phyloP scores from a whole-genome alignment of 345 rosid species.

The Citrus mangshanensis region DNA sequence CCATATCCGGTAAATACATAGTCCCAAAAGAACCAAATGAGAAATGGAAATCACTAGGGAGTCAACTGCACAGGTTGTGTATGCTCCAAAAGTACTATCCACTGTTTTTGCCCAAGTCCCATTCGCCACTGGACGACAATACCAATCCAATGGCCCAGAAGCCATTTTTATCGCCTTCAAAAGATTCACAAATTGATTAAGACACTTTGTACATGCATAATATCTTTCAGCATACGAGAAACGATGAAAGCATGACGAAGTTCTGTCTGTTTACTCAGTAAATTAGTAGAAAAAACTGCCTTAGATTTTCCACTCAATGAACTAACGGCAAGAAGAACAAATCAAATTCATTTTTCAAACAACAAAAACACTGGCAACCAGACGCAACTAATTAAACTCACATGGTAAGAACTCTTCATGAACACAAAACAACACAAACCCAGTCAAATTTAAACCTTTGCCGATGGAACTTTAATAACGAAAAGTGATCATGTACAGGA shows the following conservation, averaged over 20 bases:
- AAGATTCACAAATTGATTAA: not conserved
- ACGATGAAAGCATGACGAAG: not conserved
- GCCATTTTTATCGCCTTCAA: constrained; percentile 43
- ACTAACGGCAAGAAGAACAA: constrained; percentile 8
- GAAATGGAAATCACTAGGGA: constrained; percentile 61
- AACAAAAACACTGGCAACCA: not conserved
- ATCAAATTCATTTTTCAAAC: not conserved
- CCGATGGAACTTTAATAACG: not conserved
- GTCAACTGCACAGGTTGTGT: constrained; percentile 74
- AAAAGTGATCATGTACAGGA: not conserved
- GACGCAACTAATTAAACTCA: not conserved
- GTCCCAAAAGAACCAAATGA: constrained; percentile 60
- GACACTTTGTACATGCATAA: not conserved
- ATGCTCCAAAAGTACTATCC: constrained; percentile 68
- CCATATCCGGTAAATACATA: constrained; percentile 78
- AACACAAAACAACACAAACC: not conserved
- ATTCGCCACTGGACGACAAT: constrained; percentile 63
- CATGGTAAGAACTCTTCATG: not conserved
- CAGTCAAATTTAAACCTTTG: not conserved
- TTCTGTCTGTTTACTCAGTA: not conserved
- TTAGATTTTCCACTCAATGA: constrained; percentile 3
- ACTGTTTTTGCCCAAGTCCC: constrained; percentile 61
- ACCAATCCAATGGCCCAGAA: constrained; percentile 66
- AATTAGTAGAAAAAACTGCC: not conserved
- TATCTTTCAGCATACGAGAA: not conserved